A percentile compares a stretch with the other conserved stretches of the same genome.
These are phyloP conservation scores for Inonotus hispidus DNA, from an alignment of 1,284 basidiomycete species.

Conservation along the genomic window DNA sequence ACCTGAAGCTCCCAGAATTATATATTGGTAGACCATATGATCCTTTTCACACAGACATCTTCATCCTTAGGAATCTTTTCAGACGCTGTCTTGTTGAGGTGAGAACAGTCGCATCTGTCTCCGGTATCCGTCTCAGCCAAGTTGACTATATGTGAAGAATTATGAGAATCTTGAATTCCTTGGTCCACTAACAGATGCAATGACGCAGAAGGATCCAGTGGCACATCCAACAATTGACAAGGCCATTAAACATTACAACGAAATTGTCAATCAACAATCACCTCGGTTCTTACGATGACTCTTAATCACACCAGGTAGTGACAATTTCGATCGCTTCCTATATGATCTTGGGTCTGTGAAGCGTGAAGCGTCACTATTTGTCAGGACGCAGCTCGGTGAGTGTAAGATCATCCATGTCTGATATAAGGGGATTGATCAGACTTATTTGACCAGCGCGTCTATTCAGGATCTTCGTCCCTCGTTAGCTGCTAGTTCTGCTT, in stretches of 20 bases:
- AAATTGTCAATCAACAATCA: not conserved
- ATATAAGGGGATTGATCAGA: too few species aligned
- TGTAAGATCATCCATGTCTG: too few species aligned
- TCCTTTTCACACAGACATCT: constrained; percentile 12
- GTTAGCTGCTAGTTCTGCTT: too few species aligned
- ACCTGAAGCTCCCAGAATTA: not conserved
- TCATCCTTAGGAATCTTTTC: constrained; percentile 5
- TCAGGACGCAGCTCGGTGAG: too few species aligned
- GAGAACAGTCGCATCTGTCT: too few species aligned
- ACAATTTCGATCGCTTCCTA: not conserved
- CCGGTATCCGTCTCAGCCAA: too few species aligned
- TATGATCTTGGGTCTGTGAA: not conserved
- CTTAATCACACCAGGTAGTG: not conserved
- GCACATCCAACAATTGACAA: not conserved
- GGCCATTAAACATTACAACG: not conserved
- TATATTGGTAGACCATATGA: not conserved
- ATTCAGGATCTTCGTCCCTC: too few species aligned
- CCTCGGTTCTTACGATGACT: not conserved
- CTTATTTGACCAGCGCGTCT: too few species aligned
- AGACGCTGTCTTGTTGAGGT: not conserved
- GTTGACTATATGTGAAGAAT: too few species aligned
- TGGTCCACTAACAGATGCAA: constrained; percentile 4
- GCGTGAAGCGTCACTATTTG: not conserved
- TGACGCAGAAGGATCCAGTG: not conserved
- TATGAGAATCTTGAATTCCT: not conserved